Evolutionary conservation across 1,284 basidiomycete genomes (phyloP).

Genomic region (Kalmanozyma brasiliensis): DNA sequence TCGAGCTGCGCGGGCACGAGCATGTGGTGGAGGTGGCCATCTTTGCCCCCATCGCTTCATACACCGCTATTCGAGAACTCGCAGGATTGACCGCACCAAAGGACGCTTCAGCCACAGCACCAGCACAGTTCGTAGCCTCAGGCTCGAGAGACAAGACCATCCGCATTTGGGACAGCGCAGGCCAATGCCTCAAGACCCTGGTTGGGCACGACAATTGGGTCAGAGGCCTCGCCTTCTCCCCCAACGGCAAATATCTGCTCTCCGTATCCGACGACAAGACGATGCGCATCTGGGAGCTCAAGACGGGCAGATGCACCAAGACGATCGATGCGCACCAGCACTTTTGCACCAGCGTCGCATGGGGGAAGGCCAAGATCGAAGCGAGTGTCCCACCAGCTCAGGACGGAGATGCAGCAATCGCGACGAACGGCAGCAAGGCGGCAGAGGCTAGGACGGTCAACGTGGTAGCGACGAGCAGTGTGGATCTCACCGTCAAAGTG

Average conservation of each 20-base stretch:
- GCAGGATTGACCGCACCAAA: constrained; percentile 73
- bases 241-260: constrained; percentile 80
- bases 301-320: constrained; percentile 81
- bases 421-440: constrained; percentile 8
- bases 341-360: constrained; percentile 73
- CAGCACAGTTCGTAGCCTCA: constrained; percentile 77
- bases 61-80: constrained; percentile 80
- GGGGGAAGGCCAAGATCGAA: constrained; percentile 62
- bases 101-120: constrained; percentile 67
- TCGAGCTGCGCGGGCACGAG: constrained; percentile 86
- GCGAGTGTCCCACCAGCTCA: constrained; percentile 43
- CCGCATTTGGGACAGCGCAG: constrained; percentile 84
- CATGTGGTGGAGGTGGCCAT: constrained; percentile 84
- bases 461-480: constrained; percentile 63
- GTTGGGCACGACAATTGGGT: constrained; percentile 66
- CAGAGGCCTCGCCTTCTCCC: constrained; percentile 57
- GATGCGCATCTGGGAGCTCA: constrained; percentile 86
- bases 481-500: constrained; percentile 59
- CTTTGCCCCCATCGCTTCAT: constrained; percentile 81
- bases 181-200: constrained; percentile 78
- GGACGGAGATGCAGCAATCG: constrained; percentile 31
- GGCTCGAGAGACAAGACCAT: constrained; percentile 89
- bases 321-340: constrained; percentile 86
- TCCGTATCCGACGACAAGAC: constrained; percentile 92
- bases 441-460: constrained; percentile 56